Evolutionary conservation across 2,329 filamentous ascomycete genomes (phyloP), one percentile per base, ranked within the genome.

Genomic region (Conoideocrella luteorostrata): DNA sequence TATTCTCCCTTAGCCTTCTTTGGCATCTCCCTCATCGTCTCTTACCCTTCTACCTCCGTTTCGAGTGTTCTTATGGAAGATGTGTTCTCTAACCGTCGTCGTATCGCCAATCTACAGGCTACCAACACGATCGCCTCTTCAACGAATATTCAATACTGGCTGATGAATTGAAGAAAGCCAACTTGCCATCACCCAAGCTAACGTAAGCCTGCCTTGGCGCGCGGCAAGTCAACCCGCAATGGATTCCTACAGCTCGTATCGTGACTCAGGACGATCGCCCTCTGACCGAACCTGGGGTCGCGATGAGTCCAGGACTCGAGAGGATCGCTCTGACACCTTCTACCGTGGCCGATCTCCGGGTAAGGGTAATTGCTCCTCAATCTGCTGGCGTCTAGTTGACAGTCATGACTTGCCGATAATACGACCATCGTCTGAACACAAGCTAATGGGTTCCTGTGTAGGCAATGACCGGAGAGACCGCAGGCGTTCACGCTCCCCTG

Each of bases 301-400:
- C 39, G 76, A 79, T 42, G 77, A 80, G 17, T 63, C 63, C 20
- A 66, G 75, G 50, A 57, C 52, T 26, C 73, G 75, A 53, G 71
- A 77, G 6, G 74, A 78, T 23, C 67, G 75, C 47, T 67, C 69
- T 39, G 80, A 85, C 55, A 72, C 68, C 33, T 82, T 81, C 50
- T 82, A 84, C 53, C 75, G 82, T 47, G 77, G 75, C 48, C 76
- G 84, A 60, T 87, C 84, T 54, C 83, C 84, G 62, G 82, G 84
- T 87, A 74, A 60, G n/a, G n/a, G n/a, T 81, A 75, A 21, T 23
- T 26, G 15, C 18, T 38, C 9, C 9, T 22, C 12, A 24, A 17
- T 26, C 6, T 12, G n/a, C 15, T 13, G 29, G 22, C 21, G 18
- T 13, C 23, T 36, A 7, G 11, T 28, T 36, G 21, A 22, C 32